Evolutionary conservation across 257 asterid species (phyloP).

Genomic region (Capsicum pubescens): DNA sequence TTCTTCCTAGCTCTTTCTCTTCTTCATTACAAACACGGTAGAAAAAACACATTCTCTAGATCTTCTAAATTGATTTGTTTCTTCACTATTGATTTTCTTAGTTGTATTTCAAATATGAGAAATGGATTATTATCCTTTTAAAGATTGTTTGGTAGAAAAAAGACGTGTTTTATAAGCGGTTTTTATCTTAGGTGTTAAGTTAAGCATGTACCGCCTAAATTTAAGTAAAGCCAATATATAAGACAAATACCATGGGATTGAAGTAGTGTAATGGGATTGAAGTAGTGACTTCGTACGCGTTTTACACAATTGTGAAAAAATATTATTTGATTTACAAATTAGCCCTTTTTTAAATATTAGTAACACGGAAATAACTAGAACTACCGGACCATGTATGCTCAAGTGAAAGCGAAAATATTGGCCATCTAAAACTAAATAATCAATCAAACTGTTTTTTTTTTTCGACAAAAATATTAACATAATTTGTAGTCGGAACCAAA

Average conservation of each 20-base stretch:
- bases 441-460: too few relatives aligned
- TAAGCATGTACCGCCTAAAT: background rate
- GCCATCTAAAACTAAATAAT: too few relatives aligned
- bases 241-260: background rate
- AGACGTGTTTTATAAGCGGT: fast-evolving
- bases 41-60: constrained; percentile 39
- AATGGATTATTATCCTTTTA: background rate
- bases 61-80: too few relatives aligned
- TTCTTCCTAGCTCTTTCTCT: constrained; percentile 54
- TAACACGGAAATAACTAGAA: too few relatives aligned
- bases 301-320: too few relatives aligned
- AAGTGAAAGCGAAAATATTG: too few relatives aligned
- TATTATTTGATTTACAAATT: too few relatives aligned
- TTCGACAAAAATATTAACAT: too few relatives aligned
- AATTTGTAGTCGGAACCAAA: too few relatives aligned
- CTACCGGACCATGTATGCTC: too few relatives aligned
- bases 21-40: constrained; percentile 41
- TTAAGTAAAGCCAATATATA: background rate
- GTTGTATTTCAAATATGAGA: background rate
- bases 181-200: background rate
- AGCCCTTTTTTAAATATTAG: too few relatives aligned
- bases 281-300: background rate
- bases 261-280: background rate
- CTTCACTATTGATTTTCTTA: background rate
- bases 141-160: background rate